Evolutionary conservation across 352 stramenopile species (phyloP).

Genomic region (Globisporangium cystogenes): DNA sequence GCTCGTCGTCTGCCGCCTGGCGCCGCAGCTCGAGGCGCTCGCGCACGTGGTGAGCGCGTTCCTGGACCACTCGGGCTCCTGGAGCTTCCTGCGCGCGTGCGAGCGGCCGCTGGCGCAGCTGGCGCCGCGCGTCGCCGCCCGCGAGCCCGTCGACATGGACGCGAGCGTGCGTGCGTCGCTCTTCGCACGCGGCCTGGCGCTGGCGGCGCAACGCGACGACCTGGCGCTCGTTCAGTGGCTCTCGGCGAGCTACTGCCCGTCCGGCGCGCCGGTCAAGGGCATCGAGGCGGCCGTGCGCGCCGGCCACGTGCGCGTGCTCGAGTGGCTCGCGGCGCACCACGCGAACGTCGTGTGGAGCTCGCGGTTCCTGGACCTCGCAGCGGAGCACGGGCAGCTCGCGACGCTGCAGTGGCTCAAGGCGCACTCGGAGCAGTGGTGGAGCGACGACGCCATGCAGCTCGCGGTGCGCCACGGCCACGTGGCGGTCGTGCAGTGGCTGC

Average conservation of each 20-base stretch:
- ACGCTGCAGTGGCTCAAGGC: slow-evolving; percentile 10
- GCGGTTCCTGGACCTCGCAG: slow-evolving; percentile 5
- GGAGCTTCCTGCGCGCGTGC: slow-evolving; percentile 8
- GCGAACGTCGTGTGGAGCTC: slow-evolving; percentile 11
- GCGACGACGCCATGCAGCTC: slow-evolving; percentile 11
- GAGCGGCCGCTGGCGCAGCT: slow-evolving; percentile 5
- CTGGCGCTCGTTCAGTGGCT: slow-evolving; percentile 10
- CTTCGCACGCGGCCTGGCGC: slow-evolving; percentile 3
- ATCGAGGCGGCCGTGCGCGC: slow-evolving; percentile 6
- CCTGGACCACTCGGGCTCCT: slow-evolving; percentile 4
- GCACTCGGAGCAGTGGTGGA: slow-evolving; percentile 9
- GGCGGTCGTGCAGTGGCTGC: slow-evolving; percentile 11
- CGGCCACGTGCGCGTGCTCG: slow-evolving; percentile 3
- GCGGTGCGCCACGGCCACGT: slow-evolving; percentile 10
- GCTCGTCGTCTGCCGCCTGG: slow-evolving; percentile 11
- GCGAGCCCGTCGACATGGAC: slow-evolving; percentile 1
- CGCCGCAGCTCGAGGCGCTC: slow-evolving; percentile 8
- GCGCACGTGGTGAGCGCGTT: slow-evolving; percentile 11
- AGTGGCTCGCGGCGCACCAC: slow-evolving; percentile 8
- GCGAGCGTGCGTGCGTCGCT: slow-evolving; percentile 1
- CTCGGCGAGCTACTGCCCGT: slow-evolving; percentile 2
- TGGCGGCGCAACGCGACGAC: slow-evolving; percentile 5
- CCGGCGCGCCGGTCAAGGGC: slow-evolving; percentile 2
- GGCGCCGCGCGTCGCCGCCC: slow-evolving; percentile 3
- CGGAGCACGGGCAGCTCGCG: slow-evolving; percentile 3